Evolutionary conservation across 495 filamentous ascomycete genomes (phyloP).

Genomic region (Diplogelasinospora grovesii): DNA sequence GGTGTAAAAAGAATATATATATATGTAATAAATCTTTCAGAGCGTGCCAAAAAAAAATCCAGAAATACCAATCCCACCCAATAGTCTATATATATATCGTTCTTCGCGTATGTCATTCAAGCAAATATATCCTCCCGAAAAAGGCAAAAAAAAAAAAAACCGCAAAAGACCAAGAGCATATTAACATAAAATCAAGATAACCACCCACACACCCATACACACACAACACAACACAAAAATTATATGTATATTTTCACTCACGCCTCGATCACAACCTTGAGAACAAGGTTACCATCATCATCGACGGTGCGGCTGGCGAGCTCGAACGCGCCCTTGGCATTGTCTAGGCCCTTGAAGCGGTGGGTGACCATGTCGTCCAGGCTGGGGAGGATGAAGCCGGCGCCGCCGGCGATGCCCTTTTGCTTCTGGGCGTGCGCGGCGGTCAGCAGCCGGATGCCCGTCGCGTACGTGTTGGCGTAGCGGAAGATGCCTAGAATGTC

Average conservation of each 20-base stretch:
- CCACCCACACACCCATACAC: no score
- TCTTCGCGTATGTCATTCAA: no score
- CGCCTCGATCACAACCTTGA: slow-evolving; percentile 77
- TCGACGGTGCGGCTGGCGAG: slow-evolving; percentile 79
- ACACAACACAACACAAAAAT: no score
- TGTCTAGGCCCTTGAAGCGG: slow-evolving; percentile 58
- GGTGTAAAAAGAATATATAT: no score
- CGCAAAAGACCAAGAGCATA: no score
- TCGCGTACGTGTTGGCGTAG: slow-evolving; percentile 80
- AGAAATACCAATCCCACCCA: no score
- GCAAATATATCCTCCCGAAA: no score
- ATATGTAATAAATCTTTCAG: no score
- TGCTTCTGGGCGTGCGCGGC: slow-evolving; percentile 52
- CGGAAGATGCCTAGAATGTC: slow-evolving; percentile 90
- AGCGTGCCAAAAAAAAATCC: no score
- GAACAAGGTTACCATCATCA: slow-evolving; percentile 64
- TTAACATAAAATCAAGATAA: no score
- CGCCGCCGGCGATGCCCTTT: slow-evolving; percentile 19
- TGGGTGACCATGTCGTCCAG: slow-evolving; percentile 72
- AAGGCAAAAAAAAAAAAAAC: no score
- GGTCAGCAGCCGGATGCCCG: slow-evolving; percentile 64
- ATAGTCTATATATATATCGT: no score
- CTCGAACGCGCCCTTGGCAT: slow-evolving; percentile 63
- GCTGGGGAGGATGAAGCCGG: slow-evolving; percentile 51
- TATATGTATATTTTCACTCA: slow-evolving; percentile 11